Base-by-base conservation (phyloP, 306 rosid genomes). In the Quillaja saponaria region DNA sequence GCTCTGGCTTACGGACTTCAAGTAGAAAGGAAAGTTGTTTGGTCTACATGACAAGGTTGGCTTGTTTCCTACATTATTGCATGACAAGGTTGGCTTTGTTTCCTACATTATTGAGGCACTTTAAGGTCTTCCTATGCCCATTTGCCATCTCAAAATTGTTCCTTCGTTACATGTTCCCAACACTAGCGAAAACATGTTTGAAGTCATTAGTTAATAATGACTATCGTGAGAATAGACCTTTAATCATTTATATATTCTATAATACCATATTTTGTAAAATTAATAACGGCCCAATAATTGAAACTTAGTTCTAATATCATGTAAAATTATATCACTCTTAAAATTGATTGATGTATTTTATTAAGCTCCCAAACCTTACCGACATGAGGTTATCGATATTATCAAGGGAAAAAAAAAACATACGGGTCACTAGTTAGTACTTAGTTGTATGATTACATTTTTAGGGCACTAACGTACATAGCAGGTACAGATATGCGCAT, bases 21-120 rank as follows among this genome's bases (percentile, higher is more conserved):
- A 69, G 73, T 74, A 69, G 59, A 33, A 7, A 64, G 65, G 58
- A 66, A 60, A 78, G 58, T 57, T 68, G 64, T 57, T 72, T 63
- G 65, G 51, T 63, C 53, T 59, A 44, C 48, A 63, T 49, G 40
- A 74, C 62, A 55, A 62, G 40, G 66, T 62, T 52, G 68, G 69
- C 68, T 70, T 40, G 78, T 76, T 75, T 16, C 57, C 68, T 8
- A 57, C 47, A 49, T 79, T 58, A 77, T 66, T 66, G 71, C 48
- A 63, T 49, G 40, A 74, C 62, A 55, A 62, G 40, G 66, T 62
- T 52, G 68, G 69, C 68, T 70, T 40, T n/a, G 78, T 76, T 75
- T 16, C 57, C 68, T 8, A 57, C 47, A 49, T 79, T 58, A 77
- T 66, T 66, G 71, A 67, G 66, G 74, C 34, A 66, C 72, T 63